Base-by-base conservation (phyloP, 2,329 filamentous ascomycete species). In the Penicillium sp. region DNA sequence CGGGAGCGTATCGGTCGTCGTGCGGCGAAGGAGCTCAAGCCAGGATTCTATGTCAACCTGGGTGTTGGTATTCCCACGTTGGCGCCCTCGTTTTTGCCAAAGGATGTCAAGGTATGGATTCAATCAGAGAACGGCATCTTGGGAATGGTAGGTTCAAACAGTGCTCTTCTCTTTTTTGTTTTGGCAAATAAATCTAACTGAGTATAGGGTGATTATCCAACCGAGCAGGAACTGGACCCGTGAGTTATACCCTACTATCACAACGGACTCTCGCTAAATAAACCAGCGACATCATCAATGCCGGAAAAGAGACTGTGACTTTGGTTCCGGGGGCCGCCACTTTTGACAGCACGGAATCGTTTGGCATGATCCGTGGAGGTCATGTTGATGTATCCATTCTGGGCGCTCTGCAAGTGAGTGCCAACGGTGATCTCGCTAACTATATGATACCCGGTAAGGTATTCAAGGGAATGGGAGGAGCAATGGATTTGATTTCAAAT, bases 401-500 rank as follows among this genome's bases (percentile, higher is more conserved):
- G 0, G 90, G 90, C 3, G 87, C 90, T 2, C 84, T 93, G 61
- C 89, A 95, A 76, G 90, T 94, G 19, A 87, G 84, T 60, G 89
- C 89, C 0, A 79, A 82, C 2, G 90, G 90, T 26, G 90, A 95
- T 68, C 75, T 95, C 49, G 90, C 90, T 42, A 94, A 94, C 74
- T 95, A 90, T 79, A 94, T 94, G 87, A 88, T 95, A 59, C 90
- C 90, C 0, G 90, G 90, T 23, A 94, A 93, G 74, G 84, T 90
- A 10, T 70, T 91, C 74, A 94, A 94, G 79, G 90, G 90, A 16
- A 94, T 95, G 86, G 90, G 90, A 57, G 86, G 86, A 27, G 86
- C 86, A 16, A 89, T 89, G 86, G 86, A 89, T 68, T 75, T 89
- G 7, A 85, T 89, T 10, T 85, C 84, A 35, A 88, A 89, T 72